Evolutionary conservation across 306 rosid genomes (phyloP), one percentile per base, ranked within the genome.

Genomic region (Echinosophora koreensis): DNA sequence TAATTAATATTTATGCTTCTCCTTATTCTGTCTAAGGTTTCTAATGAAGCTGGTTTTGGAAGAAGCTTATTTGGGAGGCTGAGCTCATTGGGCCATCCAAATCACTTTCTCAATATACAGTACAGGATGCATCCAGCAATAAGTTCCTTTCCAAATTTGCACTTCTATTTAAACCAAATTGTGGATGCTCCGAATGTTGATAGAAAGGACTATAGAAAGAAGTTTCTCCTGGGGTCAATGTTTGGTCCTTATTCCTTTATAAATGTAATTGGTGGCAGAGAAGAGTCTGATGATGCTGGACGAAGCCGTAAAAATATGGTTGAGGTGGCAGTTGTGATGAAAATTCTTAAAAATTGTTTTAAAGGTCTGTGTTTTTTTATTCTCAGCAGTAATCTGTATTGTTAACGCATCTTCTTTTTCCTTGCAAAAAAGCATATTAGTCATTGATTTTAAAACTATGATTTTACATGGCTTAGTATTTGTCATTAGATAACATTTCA

Each of bases 111-210:
- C 44, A 77, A 85, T 73, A 65, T 81, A 60, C 97, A 93, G 68
- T 93, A 93, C 81, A 77, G 97, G 71, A 93, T 93, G 97, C 94
- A 93, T 81, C 96, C 97, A 14, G 86, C 89, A 4, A 88, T 93
- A 59, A 90, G 94, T 69, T 82, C 35, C 14, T 93, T 93, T 73
- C 94, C 98, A 15, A 90, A 93, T 85, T 77, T 80, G 8, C 69
- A 62, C 30, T 90, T 90, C 66, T 93, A 93, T 81, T 5, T 39
- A 6, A 77, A 83, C 75, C 77, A 62, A 86, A 84, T 93, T 57
- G 44, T 75, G 6, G 87, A 90, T 51, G 97, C 94, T 49, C 84
- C 86, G 28, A 86, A 80, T 69, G 98, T 89, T 22, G 56, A 8
- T 37, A 76, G 71, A 70, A 71, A 63, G 83, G 68, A 81, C 81